Evolutionary conservation across 345 rosid species (phyloP).

Genomic region (Hypericum androsaemum): DNA sequence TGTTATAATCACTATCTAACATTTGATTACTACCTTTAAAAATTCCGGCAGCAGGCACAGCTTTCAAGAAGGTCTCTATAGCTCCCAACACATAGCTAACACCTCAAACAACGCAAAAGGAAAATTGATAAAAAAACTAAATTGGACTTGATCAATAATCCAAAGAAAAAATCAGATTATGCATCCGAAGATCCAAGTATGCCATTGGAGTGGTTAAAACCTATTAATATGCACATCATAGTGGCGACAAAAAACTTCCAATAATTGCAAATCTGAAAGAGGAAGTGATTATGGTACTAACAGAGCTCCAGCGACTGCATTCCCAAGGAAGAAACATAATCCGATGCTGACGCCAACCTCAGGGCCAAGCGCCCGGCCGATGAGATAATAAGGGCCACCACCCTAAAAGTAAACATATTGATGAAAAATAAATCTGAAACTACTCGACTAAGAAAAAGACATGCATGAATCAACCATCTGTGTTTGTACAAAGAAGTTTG

Average conservation of each 20-base stretch:
- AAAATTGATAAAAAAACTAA: background rate
- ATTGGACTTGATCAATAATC: too few species aligned
- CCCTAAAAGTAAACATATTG: slow-evolving; percentile 34
- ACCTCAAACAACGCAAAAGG: slow-evolving; percentile 12
- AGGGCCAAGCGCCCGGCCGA: slow-evolving; percentile 99
- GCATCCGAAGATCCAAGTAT: too few species aligned
- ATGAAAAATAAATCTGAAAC: too few species aligned
- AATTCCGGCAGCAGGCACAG: slow-evolving; percentile 94
- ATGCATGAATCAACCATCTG: too few species aligned
- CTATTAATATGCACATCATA: slow-evolving; percentile 4
- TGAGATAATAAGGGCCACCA: slow-evolving; percentile 99
- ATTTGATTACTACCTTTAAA: slow-evolving; percentile 52
- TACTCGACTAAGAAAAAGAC: too few species aligned
- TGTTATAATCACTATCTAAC: too few species aligned
- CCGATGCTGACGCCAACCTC: slow-evolving; percentile 99
- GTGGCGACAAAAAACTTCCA: background rate
- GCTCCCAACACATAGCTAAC: slow-evolving; percentile 96
- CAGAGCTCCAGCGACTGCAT: slow-evolving; percentile 99
- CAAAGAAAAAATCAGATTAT: too few species aligned
- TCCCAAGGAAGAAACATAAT: slow-evolving; percentile 96
- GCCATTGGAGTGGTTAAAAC: too few species aligned
- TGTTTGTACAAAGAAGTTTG: too few species aligned
- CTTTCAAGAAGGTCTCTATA: slow-evolving; percentile 93
- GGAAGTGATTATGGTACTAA: slow-evolving; percentile 33
- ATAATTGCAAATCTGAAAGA: slow-evolving; percentile 1